Evolutionary conservation across 345 rosid species (phyloP).

Genomic region (Leavenworthia alabamica): DNA sequence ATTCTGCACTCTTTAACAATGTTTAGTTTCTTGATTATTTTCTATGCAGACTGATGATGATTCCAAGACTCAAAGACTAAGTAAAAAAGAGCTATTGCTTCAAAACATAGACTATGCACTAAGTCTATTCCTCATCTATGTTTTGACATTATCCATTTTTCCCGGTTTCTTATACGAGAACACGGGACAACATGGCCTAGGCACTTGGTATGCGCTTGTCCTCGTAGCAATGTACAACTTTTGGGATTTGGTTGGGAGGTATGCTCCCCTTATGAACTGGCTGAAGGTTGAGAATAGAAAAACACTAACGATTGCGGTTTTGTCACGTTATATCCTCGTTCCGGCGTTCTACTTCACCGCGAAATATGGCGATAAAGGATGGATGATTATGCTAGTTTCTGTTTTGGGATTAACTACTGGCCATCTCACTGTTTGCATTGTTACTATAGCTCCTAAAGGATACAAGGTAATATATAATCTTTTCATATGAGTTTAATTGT

Average conservation of each 20-base stretch:
- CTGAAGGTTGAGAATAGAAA: conserved; percentile 60
- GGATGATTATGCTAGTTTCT: conserved; percentile 70
- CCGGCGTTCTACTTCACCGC: conserved; percentile 87
- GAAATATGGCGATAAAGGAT: conserved; percentile 75
- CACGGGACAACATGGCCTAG: conserved; percentile 59
- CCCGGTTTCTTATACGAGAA: conserved; percentile 78
- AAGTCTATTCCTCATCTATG: conserved; percentile 47
- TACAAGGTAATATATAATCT: conserved; percentile 1
- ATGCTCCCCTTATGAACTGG: conserved; percentile 45
- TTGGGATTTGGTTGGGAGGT: conserved; percentile 61
- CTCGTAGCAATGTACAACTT: conserved; percentile 52
- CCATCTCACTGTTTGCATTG: conserved; percentile 69
- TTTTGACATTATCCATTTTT: conserved; percentile 59
- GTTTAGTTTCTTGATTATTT: neutral
- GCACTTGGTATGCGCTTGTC: conserved; percentile 59
- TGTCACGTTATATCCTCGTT: conserved; percentile 49
- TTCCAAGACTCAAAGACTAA: conserved; percentile 39
- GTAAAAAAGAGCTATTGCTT: conserved; percentile 43
- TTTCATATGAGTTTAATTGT: neutral
- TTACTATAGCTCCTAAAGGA: conserved; percentile 68
- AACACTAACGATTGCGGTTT: conserved; percentile 37
- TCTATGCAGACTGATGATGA: conserved; percentile 38
- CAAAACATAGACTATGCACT: conserved; percentile 53
- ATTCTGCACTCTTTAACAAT: neutral
- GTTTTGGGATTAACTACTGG: conserved; percentile 67